A percentile compares a stretch with the other conserved stretches of the same genome.
Evolutionary conservation across 176 grass and related monocot species (phyloP).

Genomic region (Triticum dicoccoides): DNA sequence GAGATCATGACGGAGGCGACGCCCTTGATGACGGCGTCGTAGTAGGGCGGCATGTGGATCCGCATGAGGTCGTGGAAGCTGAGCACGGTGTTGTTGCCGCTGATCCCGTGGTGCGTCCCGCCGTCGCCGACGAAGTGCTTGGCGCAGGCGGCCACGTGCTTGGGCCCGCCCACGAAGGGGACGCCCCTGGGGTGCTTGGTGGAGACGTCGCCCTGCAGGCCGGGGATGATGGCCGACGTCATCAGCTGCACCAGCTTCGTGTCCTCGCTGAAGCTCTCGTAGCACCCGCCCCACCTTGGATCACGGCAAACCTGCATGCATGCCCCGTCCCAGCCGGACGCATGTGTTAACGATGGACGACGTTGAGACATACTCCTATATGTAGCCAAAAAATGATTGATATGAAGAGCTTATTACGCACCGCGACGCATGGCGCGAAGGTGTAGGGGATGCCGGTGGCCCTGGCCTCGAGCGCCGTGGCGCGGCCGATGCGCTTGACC

Average conservation of each 20-base stretch:
- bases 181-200: slow-evolving; percentile 42
- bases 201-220: slow-evolving; percentile 69
- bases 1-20: slow-evolving; percentile 70
- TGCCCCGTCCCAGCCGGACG: slow-evolving; percentile 33
- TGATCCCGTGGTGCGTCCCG: slow-evolving; percentile 58
- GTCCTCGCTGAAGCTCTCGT: slow-evolving; percentile 91
- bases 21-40: slow-evolving; percentile 61
- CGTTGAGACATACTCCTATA: too few species aligned
- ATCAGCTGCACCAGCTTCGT: slow-evolving; percentile 67
- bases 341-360: background rate
- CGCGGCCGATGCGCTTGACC: slow-evolving; percentile 64
- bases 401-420: background rate
- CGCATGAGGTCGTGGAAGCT: slow-evolving; percentile 57
- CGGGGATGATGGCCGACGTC: slow-evolving; percentile 53
- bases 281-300: slow-evolving; percentile 84
- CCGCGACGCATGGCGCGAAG: slow-evolving; percentile 84
- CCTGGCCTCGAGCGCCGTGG: slow-evolving; percentile 73
- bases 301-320: slow-evolving; percentile 94
- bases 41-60: slow-evolving; percentile 81
- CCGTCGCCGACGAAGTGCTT: slow-evolving; percentile 90
- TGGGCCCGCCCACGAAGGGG: slow-evolving; percentile 57
- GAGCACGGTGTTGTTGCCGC: slow-evolving; percentile 69
- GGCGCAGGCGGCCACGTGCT: slow-evolving; percentile 68
- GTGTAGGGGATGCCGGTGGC: slow-evolving; percentile 88
- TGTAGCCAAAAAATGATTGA: too few species aligned